Evolutionary conservation across 2,329 filamentous ascomycete genomes (phyloP), one percentile per base, ranked within the genome.

Genomic region (Penicillium sp.): DNA sequence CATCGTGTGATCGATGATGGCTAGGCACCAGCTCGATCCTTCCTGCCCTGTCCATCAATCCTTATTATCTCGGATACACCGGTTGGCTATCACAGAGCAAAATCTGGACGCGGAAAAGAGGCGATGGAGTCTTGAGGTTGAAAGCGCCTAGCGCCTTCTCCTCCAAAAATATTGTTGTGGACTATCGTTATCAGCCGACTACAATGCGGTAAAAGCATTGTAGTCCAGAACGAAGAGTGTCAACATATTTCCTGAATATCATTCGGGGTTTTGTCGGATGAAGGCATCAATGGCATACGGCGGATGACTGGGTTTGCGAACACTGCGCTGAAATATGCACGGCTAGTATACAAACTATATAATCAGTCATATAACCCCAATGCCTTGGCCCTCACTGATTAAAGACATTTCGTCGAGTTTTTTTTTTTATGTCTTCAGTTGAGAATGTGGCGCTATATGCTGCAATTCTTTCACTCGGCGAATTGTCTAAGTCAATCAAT

Each of bases 401-500:
- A 92, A 93, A 91, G 80, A 60, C 61, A 89, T 86, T 78, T 76
- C 78, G 79, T 89, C 88, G 90, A 92, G 89, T 92, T 80, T 85
- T 84, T 23, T 23, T 23, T 23, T 84, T 46, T 55, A 65, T 87
- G 64, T 69, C 70, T 73, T 74, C 89, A 84, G 84, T 85, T 79
- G 87, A 92, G 89, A 94, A 94, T 93, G 89, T 87, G 85, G 90
- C 89, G 79, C 81, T 87, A 80, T 83, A 86, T 63, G 88, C 89
- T 87, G 88, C 91, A 96, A 79, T 95, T 95, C 90, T 91, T 74
- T 85, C 83, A 86, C 86, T 86, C 85, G 88, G 89, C 89, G 88
- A 77, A 70, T 67, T 67, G 85, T 86, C 82, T 82, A 79, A 78
- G 83, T 56, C 45, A 74, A 68, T 77, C 74, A 10, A 19, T 81